Base-by-base conservation (phyloP, 2,329 filamentous ascomycete species). In the Cordyceps tenuipes region DNA sequence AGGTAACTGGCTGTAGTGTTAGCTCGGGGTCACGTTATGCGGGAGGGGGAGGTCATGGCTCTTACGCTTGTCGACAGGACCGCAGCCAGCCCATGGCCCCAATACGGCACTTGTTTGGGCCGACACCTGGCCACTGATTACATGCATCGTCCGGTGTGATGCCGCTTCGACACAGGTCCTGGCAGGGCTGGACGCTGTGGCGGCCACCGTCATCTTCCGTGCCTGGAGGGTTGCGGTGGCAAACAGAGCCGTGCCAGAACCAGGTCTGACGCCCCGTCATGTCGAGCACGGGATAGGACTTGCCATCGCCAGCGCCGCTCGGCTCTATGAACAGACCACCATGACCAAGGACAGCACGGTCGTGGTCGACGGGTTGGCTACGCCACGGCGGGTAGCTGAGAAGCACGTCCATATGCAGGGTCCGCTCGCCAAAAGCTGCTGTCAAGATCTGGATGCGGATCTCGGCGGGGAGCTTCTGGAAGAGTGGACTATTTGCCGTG, bases 401-500 rank as follows among this genome's bases (percentile, higher is more conserved):
- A 13, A 62, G 50, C 34, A 69, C 60, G 58, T 68, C 68, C 63
- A 69, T 63, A 57, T 69, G 66, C 2, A 68, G 43, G 7, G 61
- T 66, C 8, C 57, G 63, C 3, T 62, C 56, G 29, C 67, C 66
- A 60, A 68, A 68, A 10, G 66, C 67, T 7, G 62, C 62, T 3
- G 61, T 47, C 15, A 68, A 57, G 51, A 74, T 68, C 62, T 67
- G 67, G 52, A 65, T 68, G 19, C 73, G 68, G 7, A 75, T 66
- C 62, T 74, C 72, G 9, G 68, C 62, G 9, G 72, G 71, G 1
- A 75, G 63, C 31, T 64, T 66, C 51, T 66, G 67, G 59, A 73
- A 70, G 60, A 74, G 70, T 1, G 62, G 51, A 62, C 68, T 68
- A 34, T 52, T 21, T 15, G 43, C 39, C 8, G 53, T 57, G 41